A percentile compares a stretch with the other conserved stretches of the same genome.
These are phyloP conservation scores for Neofusicoccum ribis DNA, from an alignment of 2,329 filamentous ascomycete species.

Conservation along the genomic window DNA sequence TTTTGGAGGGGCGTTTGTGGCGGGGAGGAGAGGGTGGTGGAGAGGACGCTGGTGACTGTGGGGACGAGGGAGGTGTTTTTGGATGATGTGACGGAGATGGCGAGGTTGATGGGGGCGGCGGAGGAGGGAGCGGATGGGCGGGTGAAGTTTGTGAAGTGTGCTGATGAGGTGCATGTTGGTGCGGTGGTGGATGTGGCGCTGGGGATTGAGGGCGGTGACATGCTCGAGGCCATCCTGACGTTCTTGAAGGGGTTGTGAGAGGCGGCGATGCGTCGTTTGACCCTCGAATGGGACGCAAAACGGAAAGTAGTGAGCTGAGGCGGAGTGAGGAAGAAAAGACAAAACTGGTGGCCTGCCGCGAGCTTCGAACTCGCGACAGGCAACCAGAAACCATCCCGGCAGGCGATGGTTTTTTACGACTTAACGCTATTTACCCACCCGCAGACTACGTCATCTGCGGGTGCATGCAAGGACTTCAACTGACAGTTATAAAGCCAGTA, in stretches of 20 bases:
- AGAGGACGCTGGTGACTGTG: background rate
- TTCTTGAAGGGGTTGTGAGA: background rate
- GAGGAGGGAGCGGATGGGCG: background rate
- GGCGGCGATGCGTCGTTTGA: no score
- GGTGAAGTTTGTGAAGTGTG: background rate
- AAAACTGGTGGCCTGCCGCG: no score
- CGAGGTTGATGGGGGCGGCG: background rate
- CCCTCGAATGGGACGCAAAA: no score
- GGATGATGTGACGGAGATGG: background rate
- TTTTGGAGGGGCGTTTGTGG: conserved; percentile 2
- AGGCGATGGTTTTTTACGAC: no score
- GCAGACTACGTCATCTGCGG: no score
- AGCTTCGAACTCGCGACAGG: no score
- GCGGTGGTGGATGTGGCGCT: background rate
- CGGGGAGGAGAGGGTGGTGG: background rate
- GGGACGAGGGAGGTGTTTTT: conserved; percentile 11
- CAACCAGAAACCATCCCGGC: no score
- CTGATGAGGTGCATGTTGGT: background rate
- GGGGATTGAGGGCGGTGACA: background rate
- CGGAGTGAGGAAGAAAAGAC: no score
- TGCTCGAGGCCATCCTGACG: background rate
- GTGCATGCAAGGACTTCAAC: no score
- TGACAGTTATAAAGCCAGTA: no score
- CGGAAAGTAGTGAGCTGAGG: background rate
- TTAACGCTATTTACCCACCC: no score